Evolutionary conservation across 1,284 basidiomycete genomes (phyloP).

Genomic region (Boletus sp.): DNA sequence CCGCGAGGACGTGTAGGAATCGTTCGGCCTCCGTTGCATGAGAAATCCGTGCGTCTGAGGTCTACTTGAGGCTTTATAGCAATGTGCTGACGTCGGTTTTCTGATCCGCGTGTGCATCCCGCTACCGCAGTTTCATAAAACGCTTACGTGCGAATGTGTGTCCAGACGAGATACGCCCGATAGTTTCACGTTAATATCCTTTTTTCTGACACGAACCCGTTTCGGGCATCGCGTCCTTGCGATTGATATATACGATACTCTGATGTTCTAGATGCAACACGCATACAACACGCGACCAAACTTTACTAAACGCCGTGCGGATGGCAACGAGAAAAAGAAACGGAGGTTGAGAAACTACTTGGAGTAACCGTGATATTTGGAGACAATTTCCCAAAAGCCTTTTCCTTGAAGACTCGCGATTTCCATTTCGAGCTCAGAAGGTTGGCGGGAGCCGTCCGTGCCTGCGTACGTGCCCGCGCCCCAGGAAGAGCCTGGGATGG

Average conservation of each 20-base stretch:
- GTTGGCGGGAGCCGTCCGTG: slow-evolving; percentile 59
- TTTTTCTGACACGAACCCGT: neutral
- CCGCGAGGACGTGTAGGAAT: neutral
- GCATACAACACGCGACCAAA: neutral
- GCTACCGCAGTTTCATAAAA: neutral
- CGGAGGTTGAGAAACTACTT: slow-evolving; percentile 11
- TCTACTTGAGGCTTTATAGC: no score
- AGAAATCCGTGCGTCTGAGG: neutral
- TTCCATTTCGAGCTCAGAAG: slow-evolving; percentile 59
- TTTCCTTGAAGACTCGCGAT: slow-evolving; percentile 66
- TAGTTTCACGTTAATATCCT: neutral
- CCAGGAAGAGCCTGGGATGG: slow-evolving; percentile 57
- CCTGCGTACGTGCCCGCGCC: slow-evolving; percentile 70
- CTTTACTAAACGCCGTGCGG: neutral
- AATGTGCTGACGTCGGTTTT: neutral
- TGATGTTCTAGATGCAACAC: neutral
- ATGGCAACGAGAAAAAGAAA: neutral
- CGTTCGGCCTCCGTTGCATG: neutral
- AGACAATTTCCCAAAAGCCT: slow-evolving; percentile 49
- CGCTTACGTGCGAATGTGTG: no score
- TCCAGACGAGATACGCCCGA: no score
- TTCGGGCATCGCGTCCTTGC: neutral
- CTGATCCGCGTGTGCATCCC: neutral
- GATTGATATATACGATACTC: neutral
- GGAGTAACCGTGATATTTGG: slow-evolving; percentile 33